Percentiles rank a stretch among this genome's conserved stretches.
Evolutionary conservation across 176 grass and related monocot genomes (phyloP).

Genomic region (Sorghum bicolor): Sorghum_bicolor_NCBIv3 NC_012870.2:29324001-29324500

Average conservation of each 20-base stretch:
- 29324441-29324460: neutral
- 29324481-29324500: neutral
- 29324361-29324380: slow-evolving; percentile 48
- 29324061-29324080: slow-evolving; percentile 48
- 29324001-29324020: slow-evolving; percentile 54
- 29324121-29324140: slow-evolving; percentile 50
- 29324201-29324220: slow-evolving; percentile 60
- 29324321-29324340: slow-evolving; percentile 38
- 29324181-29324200: slow-evolving; percentile 53
- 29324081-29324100: slow-evolving; percentile 41
- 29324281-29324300: slow-evolving; percentile 26
- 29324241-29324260: slow-evolving; percentile 35
- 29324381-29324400: slow-evolving; percentile 36
- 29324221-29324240: slow-evolving; percentile 53
- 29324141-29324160: slow-evolving; percentile 54
- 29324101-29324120: slow-evolving; percentile 55
- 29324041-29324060: slow-evolving; percentile 22
- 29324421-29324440: slow-evolving; percentile 24
- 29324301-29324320: slow-evolving; percentile 33
- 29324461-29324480: slow-evolving; percentile 35
- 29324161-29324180: slow-evolving; percentile 52
- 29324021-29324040: slow-evolving; percentile 46
- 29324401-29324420: slow-evolving; percentile 26
- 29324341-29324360: slow-evolving; percentile 31
- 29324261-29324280: slow-evolving; percentile 34